Evolutionary conservation across 192 early-diverging fungal species (phyloP), one percentile per base, ranked within the genome.

Genomic region (Coemansia furcata): DNA sequence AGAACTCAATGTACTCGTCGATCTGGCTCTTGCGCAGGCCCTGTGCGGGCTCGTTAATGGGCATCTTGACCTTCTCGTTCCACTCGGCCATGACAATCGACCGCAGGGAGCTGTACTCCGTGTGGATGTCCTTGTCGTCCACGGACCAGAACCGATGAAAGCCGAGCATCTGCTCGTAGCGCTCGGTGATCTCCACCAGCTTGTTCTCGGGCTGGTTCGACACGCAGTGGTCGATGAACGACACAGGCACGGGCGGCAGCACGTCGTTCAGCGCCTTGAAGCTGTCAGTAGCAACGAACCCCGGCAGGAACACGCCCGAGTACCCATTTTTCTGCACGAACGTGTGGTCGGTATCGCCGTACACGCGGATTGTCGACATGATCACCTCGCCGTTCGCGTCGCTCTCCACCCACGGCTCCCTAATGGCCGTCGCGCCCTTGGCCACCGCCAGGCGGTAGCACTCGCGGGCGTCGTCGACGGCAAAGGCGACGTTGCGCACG

Each of bases 141-240:
- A 99, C 93, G 44, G 93, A 95, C 95, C 95, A 97, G 90, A 98
- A 99, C 47, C 95, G 89, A 84, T 95, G 95, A 88, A 97, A 99
- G 64, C 92, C 94, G n/a, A 99, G 87, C 62, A 88, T 83, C 60
- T 89, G 83, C 84, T 97, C 95, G 82, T 99, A 97, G 66, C 90
- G 84, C 67, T 95, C 89, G 77, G 90, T 92, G 63, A 92, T 88
- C 65, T 86, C 71, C 33, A 88, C 75, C 95, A 98, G 96, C 84
- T 92, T 85, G 84, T 88, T 80, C 71, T 95, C 94, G 65, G 95
- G 95, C 75, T 97, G 95, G 85, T 97, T 98, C 12, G 91, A 93
- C 46, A 98, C 97, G 62, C 93, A 91, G 85, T 98, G 97, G 77
- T 97, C 97, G 71, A 98, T 89, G 63, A 86, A 85, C 52, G 77